These are phyloP conservation scores for Isochrysis galbana DNA, from an alignment of 78 protist species.

Conservation along the genomic window DNA sequence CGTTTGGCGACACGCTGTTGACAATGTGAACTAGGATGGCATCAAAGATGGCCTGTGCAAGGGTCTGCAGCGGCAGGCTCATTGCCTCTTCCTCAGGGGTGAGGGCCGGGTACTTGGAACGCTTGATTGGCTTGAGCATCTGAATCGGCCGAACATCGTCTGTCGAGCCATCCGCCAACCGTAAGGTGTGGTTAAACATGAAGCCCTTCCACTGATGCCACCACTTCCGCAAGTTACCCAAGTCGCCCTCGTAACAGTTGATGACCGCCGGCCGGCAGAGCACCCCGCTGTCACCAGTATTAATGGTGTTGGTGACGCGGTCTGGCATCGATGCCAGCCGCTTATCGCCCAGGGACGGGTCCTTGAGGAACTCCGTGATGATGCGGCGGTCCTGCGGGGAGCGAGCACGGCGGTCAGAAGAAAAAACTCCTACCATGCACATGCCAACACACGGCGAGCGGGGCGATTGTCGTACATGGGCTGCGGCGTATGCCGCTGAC, in stretches of 20 bases:
- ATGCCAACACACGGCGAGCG: too few relatives aligned
- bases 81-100: slow-evolving; percentile 13
- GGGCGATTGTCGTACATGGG: too few relatives aligned
- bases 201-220: slow-evolving; percentile 40
- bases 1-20: background rate
- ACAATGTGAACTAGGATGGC: slow-evolving; percentile 45
- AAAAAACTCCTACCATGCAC: too few relatives aligned
- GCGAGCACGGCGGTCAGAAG: too few relatives aligned
- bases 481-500: too few relatives aligned
- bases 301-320: slow-evolving; percentile 14
- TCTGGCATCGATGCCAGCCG: slow-evolving; percentile 27
- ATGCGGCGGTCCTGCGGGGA: too few relatives aligned
- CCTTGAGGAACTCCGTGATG: background rate
- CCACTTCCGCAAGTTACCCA: background rate
- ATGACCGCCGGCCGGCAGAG: slow-evolving; percentile 37
- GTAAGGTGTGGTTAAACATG: slow-evolving; percentile 14
- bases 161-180: background rate
- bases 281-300: background rate
- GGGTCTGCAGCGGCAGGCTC: slow-evolving; percentile 12
- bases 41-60: slow-evolving; percentile 43
- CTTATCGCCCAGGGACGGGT: background rate
- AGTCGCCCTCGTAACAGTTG: slow-evolving; percentile 42
- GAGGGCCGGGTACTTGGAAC: slow-evolving; percentile 26
- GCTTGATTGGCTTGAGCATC: background rate
- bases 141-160: background rate